These are phyloP conservation scores for Taiozyma onychis DNA, from an alignment of 1,139 yeast species.

Conservation along the genomic window DNA sequence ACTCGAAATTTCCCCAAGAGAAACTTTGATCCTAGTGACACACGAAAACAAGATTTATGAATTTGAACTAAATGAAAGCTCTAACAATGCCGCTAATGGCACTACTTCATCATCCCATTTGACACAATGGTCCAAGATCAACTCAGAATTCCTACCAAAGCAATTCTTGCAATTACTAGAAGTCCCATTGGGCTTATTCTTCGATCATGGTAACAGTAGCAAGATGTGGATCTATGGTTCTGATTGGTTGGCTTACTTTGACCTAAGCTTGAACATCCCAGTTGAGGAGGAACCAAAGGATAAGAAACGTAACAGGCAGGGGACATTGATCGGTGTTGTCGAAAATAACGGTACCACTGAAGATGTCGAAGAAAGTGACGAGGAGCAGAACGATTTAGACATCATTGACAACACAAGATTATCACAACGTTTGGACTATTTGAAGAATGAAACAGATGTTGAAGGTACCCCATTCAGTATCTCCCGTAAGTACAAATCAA, in stretches of 20 bases:
- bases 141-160: constrained; percentile 69
- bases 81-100: constrained; percentile 7
- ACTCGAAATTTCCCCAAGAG: constrained; percentile 46
- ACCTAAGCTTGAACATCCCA: constrained; percentile 58
- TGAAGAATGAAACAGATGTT: constrained; percentile 26
- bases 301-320: constrained; percentile 62
- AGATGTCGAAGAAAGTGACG: constrained; percentile 29
- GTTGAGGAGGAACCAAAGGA: constrained; percentile 32
- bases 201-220: constrained; percentile 31
- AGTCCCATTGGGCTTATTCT: constrained; percentile 70
- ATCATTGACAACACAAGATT: constrained; percentile 10
- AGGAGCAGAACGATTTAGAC: constrained; percentile 15
- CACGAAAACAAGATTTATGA: constrained; percentile 75
- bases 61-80: constrained; percentile 35
- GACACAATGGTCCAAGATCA: constrained; percentile 76
- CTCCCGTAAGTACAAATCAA: constrained; percentile 71
- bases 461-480: constrained; percentile 57
- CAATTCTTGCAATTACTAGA: constrained; percentile 57
- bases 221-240: constrained; percentile 83
- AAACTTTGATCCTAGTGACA: constrained; percentile 59
- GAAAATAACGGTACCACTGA: constrained; percentile 25
- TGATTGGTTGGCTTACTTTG: constrained; percentile 77
- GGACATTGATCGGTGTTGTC: constrained; percentile 43
- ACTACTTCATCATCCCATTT: constrained; percentile 31
- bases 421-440: constrained; percentile 24